phyloP scores from a whole-genome alignment of 148 eudicot species.

The Diospyros kaki region DNA sequence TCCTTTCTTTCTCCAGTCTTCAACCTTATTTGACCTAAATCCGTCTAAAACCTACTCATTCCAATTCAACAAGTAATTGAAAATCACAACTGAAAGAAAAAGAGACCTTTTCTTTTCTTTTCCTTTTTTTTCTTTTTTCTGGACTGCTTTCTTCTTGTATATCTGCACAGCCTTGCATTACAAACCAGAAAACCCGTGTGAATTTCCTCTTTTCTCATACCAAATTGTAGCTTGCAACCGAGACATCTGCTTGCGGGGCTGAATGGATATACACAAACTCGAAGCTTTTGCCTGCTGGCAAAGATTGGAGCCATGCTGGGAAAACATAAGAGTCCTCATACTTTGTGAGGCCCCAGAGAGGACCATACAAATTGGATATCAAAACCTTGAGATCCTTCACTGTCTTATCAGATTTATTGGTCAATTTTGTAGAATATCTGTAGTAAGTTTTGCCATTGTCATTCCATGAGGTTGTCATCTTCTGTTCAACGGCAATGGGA shows the following conservation, averaged over 20 bases:
- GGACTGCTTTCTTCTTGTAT: conserved; percentile 26
- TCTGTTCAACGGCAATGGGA: conserved; percentile 51
- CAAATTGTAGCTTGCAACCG: conserved; percentile 65
- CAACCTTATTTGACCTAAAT: conserved; percentile 39
- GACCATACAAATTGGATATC: conserved; percentile 75
- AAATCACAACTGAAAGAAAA: conserved; percentile 17
- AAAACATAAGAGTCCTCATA: conserved; percentile 51
- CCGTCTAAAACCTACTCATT: conserved; percentile 30
- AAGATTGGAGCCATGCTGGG: conserved; percentile 68
- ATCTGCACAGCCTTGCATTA: conserved; percentile 58
- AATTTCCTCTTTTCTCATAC: conserved; percentile 23
- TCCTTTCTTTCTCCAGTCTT: conserved; percentile 68
- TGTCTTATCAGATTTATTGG: conserved; percentile 72
- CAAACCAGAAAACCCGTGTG: conserved; percentile 12
- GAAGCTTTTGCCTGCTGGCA: conserved; percentile 74
- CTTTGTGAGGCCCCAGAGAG: conserved; percentile 80
- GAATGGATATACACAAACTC: conserved; percentile 89
- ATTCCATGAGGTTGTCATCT: conserved; percentile 65
- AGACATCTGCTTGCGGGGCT: conserved; percentile 54
- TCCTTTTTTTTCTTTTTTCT: background rate
- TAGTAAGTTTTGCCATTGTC: conserved; percentile 63
- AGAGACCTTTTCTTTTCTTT: background rate
- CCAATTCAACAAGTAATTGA: conserved; percentile 27
- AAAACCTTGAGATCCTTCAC: conserved; percentile 55
- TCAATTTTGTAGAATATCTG: conserved; percentile 68